These are phyloP conservation scores for Leccinum boreale DNA, from an alignment of 768 basidiomycete species.

Conservation along the genomic window DNA sequence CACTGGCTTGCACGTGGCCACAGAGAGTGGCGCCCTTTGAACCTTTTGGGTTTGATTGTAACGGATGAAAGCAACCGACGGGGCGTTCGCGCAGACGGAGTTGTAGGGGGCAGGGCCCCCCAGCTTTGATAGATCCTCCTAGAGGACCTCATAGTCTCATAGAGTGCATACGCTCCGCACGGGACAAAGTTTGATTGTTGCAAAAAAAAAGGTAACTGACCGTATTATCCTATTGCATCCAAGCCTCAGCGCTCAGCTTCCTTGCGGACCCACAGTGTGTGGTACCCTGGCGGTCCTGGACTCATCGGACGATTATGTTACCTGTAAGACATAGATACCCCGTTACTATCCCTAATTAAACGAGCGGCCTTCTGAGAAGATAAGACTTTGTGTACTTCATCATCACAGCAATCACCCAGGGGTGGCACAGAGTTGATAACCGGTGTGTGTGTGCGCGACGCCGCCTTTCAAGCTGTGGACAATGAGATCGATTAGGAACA, in stretches of 20 bases:
- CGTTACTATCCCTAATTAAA: neutral
- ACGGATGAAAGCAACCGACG: neutral
- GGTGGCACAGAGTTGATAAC: neutral
- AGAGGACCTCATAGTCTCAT: too few relatives aligned
- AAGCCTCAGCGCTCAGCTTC: too few relatives aligned
- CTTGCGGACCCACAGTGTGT: neutral
- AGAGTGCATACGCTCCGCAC: too few relatives aligned
- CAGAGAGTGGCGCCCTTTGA: neutral
- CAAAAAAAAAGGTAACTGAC: neutral
- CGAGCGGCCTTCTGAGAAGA: neutral
- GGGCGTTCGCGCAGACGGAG: too few relatives aligned
- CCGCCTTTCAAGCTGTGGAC: neutral
- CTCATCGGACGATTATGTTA: neutral
- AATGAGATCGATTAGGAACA: neutral
- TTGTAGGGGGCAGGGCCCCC: too few relatives aligned
- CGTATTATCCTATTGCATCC: too few relatives aligned
- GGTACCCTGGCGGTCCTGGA: neutral
- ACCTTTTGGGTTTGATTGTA: slow-evolving; percentile 4
- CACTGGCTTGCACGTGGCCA: neutral
- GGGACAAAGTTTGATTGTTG: too few relatives aligned
- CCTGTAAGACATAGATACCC: neutral
- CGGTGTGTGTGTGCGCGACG: too few relatives aligned
- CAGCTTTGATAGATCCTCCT: too few relatives aligned
- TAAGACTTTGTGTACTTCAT: neutral
- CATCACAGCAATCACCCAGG: neutral